phyloP scores from a whole-genome alignment of 2,329 filamentous ascomycete species.

The Lasiodiplodia gonubiensis region DNA sequence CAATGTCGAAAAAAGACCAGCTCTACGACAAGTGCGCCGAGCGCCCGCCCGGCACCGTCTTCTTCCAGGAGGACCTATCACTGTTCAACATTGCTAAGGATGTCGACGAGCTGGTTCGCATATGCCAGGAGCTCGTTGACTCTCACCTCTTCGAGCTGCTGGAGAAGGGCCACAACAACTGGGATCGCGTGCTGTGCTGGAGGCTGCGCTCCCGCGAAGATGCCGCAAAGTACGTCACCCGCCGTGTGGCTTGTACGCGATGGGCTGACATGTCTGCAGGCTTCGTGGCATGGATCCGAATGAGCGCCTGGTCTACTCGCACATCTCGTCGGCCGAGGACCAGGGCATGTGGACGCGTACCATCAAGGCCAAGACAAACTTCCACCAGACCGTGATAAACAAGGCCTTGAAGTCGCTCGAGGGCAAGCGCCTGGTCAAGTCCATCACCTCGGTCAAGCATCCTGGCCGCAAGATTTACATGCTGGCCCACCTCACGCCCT shows the following conservation, averaged over 20 bases:
- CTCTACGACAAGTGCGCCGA: constrained; percentile 48
- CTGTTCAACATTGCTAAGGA: constrained; percentile 44
- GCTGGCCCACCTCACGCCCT: constrained; percentile 80
- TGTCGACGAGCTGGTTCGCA: constrained; percentile 39
- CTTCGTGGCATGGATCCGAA: constrained; percentile 61
- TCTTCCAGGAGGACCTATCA: constrained; percentile 48
- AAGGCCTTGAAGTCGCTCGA: constrained; percentile 85
- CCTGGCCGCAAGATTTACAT: constrained; percentile 96
- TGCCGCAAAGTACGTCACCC: constrained; percentile 42
- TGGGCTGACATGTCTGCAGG: constrained; percentile 33
- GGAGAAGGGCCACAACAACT: constrained; percentile 32
- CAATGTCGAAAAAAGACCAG: constrained; percentile 36
- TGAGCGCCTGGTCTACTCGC: constrained; percentile 84
- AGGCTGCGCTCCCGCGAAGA: constrained; percentile 43
- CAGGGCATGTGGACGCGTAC: constrained; percentile 92
- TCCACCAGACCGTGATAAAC: constrained; percentile 83
- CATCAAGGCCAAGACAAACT: constrained; percentile 77
- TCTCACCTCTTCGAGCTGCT: constrained; percentile 46
- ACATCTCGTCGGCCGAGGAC: constrained; percentile 83
- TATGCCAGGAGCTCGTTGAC: constrained; percentile 44
- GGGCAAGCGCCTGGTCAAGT: constrained; percentile 79
- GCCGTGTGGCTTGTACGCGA: no score
- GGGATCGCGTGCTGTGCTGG: constrained; percentile 46
- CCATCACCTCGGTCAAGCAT: constrained; percentile 89
- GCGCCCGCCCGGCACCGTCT: constrained; percentile 42